phyloP scores from a whole-genome alignment of 495 filamentous ascomycete genomes.

The Penicillium arizonense region DNA sequence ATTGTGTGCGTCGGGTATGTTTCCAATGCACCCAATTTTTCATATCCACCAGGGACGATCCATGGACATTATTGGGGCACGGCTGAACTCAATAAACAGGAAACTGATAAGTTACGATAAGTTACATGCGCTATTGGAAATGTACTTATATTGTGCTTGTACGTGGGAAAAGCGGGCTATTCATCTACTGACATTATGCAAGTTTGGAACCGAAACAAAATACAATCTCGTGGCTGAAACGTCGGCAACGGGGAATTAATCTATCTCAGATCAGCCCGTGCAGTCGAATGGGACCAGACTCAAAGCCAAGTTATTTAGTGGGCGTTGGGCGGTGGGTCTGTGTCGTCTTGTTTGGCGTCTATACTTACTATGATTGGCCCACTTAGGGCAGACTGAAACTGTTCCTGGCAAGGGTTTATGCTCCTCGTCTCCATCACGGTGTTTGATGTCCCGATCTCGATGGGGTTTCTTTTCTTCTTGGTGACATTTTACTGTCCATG shows the following conservation, averaged over 20 bases:
- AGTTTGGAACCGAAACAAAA: not conserved
- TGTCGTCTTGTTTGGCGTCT: not conserved
- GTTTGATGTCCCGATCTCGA: too few relatives aligned
- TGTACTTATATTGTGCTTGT: too few relatives aligned
- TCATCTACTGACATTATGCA: too few relatives aligned
- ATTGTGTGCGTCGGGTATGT: not conserved
- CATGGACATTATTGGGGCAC: not conserved
- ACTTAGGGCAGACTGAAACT: constrained; percentile 12
- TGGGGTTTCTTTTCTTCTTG: too few relatives aligned
- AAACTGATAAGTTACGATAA: not conserved
- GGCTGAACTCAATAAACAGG: not conserved
- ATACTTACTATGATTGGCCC: constrained; percentile 11
- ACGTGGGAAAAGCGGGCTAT: too few relatives aligned
- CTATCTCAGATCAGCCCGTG: constrained; percentile 14
- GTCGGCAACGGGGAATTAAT: constrained; percentile 7
- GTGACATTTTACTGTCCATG: not conserved
- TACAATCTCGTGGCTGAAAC: constrained; percentile 14
- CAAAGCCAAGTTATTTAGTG: constrained; percentile 31
- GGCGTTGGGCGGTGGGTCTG: constrained; percentile 8
- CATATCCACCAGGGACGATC: not conserved
- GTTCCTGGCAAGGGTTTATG: constrained; percentile 1
- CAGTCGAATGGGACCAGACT: constrained; percentile 12
- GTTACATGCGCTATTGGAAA: not conserved
- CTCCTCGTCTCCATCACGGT: not conserved
- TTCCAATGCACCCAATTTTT: not conserved